A percentile compares a stretch with the other conserved stretches of the same genome.
These are phyloP conservation scores for Zizania latifolia DNA, from an alignment of 176 grass and related monocot species.

Conservation along the genomic window DNA sequence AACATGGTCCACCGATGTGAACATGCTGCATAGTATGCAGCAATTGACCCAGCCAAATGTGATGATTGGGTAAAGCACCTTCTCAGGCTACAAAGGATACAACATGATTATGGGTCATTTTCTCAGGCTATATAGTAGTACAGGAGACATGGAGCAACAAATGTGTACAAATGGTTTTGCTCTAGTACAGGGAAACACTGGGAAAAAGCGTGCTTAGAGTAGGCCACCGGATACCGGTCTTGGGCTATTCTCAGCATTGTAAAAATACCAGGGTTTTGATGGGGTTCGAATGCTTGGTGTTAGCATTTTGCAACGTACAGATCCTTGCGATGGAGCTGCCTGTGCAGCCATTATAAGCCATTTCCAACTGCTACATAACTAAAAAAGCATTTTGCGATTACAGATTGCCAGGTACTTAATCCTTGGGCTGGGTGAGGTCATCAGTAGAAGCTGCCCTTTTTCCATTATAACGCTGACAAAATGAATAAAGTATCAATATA, in stretches of 20 bases:
- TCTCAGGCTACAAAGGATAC: slow-evolving; percentile 1
- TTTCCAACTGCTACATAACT: not conserved
- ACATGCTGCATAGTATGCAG: not conserved
- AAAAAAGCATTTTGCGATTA: slow-evolving; percentile 13
- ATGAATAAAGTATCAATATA: slow-evolving; percentile 11
- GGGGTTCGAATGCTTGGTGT: slow-evolving; percentile 11
- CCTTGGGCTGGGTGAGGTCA: slow-evolving; percentile 31
- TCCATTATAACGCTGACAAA: slow-evolving; percentile 51
- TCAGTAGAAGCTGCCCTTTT: slow-evolving; percentile 38
- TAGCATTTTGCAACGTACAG: slow-evolving; percentile 6
- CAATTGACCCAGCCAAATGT: not conserved
- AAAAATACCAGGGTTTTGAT: not conserved
- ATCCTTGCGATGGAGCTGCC: not conserved
- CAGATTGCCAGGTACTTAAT: slow-evolving; percentile 12
- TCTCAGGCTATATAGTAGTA: not conserved
- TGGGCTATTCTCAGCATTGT: slow-evolving; percentile 9
- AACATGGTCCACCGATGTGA: not conserved
- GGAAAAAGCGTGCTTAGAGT: not conserved
- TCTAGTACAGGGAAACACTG: not conserved
- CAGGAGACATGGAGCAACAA: not conserved
- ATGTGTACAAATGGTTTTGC: slow-evolving; percentile 13
- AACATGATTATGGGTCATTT: slow-evolving; percentile 2
- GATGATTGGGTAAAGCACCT: not conserved
- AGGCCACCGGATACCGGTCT: not conserved
- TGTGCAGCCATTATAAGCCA: slow-evolving; percentile 1